These are phyloP conservation scores for Schizopora paradoxa DNA, from an alignment of 1,284 basidiomycete species.

Conservation along the genomic window DNA sequence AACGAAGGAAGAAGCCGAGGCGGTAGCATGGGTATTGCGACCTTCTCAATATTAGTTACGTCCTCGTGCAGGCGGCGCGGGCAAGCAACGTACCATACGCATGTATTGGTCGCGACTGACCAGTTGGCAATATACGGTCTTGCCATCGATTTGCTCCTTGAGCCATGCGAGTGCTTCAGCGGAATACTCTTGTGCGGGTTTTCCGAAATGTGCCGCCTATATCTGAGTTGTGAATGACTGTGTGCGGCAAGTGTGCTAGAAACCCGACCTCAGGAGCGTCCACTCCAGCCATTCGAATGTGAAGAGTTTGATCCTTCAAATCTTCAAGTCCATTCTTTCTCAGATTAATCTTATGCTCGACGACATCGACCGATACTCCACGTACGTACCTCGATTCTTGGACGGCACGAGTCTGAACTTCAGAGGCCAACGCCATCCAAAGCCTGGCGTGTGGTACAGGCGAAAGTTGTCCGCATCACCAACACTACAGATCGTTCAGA, in stretches of 20 bases:
- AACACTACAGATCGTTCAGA: constrained; percentile 45
- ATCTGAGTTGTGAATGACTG: background rate
- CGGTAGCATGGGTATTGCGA: constrained; percentile 54
- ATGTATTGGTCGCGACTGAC: constrained; percentile 76
- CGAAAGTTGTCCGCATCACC: constrained; percentile 80
- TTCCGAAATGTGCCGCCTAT: constrained; percentile 75
- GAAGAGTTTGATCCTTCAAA: constrained; percentile 72
- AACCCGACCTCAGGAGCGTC: constrained; percentile 82
- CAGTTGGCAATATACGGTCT: constrained; percentile 62
- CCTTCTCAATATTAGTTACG: constrained; percentile 37
- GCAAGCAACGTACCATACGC: constrained; percentile 55
- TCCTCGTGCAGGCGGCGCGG: background rate
- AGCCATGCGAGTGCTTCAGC: constrained; percentile 73
- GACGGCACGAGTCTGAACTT: constrained; percentile 63
- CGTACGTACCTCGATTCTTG: constrained; percentile 47
- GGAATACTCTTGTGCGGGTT: constrained; percentile 65
- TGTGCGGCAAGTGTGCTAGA: background rate
- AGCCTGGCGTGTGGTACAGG: constrained; percentile 77
- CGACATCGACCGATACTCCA: too few species aligned
- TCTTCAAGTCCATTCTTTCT: constrained; percentile 42
- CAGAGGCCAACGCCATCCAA: constrained; percentile 69
- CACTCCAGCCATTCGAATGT: constrained; percentile 80
- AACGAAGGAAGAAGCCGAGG: constrained; percentile 45
- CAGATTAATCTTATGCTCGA: constrained; percentile 5
- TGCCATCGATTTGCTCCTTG: constrained; percentile 48